phyloP scores from a whole-genome alignment of 768 basidiomycete species.

The Mycena pura region DNA sequence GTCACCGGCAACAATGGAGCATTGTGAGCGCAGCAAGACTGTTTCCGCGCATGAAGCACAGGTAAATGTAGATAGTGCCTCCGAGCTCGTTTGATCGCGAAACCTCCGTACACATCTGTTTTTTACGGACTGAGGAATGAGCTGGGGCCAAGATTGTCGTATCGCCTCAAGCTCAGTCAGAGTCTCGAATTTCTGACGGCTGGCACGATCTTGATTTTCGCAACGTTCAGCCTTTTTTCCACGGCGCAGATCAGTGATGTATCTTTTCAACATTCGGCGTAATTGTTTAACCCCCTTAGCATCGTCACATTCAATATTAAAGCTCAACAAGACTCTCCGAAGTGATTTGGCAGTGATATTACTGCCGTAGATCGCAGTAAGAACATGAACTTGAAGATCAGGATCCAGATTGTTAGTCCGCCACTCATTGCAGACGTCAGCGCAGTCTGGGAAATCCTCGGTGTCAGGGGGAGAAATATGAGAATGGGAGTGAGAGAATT shows the following conservation, averaged over 20 bases:
- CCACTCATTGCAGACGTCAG: slow-evolving; percentile 4
- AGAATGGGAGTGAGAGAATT: neutral
- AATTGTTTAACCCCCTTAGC: neutral
- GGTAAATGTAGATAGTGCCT: neutral
- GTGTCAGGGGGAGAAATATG: neutral
- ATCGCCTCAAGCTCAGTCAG: neutral
- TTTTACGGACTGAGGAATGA: neutral
- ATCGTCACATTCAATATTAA: neutral
- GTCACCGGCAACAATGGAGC: neutral
- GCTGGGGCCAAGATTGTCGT: neutral
- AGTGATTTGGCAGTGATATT: neutral
- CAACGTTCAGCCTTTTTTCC: neutral
- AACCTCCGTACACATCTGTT: neutral
- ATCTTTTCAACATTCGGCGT: neutral
- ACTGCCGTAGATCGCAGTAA: neutral
- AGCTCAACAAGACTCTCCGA: neutral
- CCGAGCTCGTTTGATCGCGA: neutral
- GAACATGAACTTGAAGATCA: neutral
- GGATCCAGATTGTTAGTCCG: neutral
- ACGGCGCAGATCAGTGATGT: neutral
- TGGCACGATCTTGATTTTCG: neutral
- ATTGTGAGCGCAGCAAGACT: neutral
- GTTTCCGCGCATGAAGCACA: neutral
- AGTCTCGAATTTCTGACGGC: too few relatives aligned
- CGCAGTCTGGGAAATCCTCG: neutral